Percentiles rank a stretch among this genome's conserved stretches.
phyloP scores from a whole-genome alignment of 768 basidiomycete genomes.

The Holtermannia corniformis region DNA sequence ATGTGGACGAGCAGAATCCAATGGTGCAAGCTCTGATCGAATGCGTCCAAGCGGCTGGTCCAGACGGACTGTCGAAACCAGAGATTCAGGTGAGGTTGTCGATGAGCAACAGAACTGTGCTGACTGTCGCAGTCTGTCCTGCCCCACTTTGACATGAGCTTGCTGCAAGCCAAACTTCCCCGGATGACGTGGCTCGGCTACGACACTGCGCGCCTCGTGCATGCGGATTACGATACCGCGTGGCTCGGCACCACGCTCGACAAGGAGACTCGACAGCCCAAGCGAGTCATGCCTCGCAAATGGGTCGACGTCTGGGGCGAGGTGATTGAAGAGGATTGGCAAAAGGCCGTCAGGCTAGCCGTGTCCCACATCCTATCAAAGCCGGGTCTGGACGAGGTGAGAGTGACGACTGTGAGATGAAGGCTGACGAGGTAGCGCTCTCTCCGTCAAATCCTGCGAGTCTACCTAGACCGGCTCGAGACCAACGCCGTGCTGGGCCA shows the following conservation, averaged over 20 bases:
- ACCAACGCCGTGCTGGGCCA: conserved; percentile 25
- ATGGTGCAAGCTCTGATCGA: conserved; percentile 2
- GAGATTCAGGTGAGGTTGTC: conserved; percentile 13
- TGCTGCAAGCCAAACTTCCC: too few species aligned
- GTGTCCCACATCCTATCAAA: conserved; percentile 13
- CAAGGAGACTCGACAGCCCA: neutral
- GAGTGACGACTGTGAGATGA: conserved; percentile 4
- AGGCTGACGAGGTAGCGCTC: conserved; percentile 2
- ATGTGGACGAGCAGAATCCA: neutral
- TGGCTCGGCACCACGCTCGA: conserved; percentile 10
- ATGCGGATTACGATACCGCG: neutral
- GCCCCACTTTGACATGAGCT: too few species aligned
- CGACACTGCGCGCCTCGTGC: conserved; percentile 25
- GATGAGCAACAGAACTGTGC: neutral
- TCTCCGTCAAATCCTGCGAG: conserved; percentile 12
- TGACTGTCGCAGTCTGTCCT: neutral
- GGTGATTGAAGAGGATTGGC: conserved; percentile 15
- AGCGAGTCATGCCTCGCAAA: conserved; percentile 11
- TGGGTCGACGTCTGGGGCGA: conserved; percentile 33
- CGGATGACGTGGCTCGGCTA: conserved; percentile 34
- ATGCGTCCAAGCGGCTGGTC: conserved; percentile 13
- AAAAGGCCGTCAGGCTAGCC: conserved; percentile 9
- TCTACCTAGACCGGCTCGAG: conserved; percentile 27
- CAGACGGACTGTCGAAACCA: conserved; percentile 17
- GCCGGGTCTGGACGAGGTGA: conserved; percentile 33